phyloP scores from a whole-genome alignment of 2,329 filamentous ascomycete species.

The Nakataea oryzae region DNA sequence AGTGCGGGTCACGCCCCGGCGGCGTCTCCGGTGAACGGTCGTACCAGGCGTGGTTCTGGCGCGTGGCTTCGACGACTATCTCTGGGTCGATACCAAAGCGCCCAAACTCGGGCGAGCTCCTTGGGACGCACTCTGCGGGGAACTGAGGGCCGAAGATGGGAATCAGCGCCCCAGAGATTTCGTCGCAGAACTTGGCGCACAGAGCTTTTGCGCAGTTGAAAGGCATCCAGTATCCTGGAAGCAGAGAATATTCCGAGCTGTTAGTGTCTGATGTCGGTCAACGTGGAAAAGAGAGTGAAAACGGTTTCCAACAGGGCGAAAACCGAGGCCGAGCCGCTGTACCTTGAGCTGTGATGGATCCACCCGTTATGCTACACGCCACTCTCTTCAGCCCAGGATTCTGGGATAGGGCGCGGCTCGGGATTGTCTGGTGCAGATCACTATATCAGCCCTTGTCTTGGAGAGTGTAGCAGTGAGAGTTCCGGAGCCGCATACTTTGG shows the following conservation, averaged over 20 bases:
- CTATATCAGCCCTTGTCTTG: background rate
- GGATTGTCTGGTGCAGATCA: slow-evolving; percentile 57
- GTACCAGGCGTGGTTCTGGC: slow-evolving; percentile 1
- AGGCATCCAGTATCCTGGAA: slow-evolving; percentile 92
- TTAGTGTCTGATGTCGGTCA: slow-evolving; percentile 5
- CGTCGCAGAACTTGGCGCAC: slow-evolving; percentile 80
- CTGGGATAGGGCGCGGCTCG: slow-evolving; percentile 67
- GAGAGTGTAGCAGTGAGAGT: background rate
- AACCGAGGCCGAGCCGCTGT: slow-evolving; percentile 16
- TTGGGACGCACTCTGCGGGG: slow-evolving; percentile 56
- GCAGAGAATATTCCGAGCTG: slow-evolving; percentile 3
- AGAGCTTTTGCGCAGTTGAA: slow-evolving; percentile 77
- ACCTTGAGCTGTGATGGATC: slow-evolving; percentile 85
- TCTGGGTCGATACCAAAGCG: slow-evolving; percentile 54
- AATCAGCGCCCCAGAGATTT: slow-evolving; percentile 75
- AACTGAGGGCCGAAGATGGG: slow-evolving; percentile 85
- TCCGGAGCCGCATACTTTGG: slow-evolving; percentile 55
- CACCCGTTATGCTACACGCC: slow-evolving; percentile 89
- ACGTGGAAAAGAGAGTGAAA: background rate
- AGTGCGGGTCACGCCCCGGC: background rate
- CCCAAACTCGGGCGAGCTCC: slow-evolving; percentile 52
- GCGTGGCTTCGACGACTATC: slow-evolving; percentile 41
- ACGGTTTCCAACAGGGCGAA: background rate
- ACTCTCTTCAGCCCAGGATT: slow-evolving; percentile 84
- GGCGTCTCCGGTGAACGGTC: background rate